These are phyloP conservation scores for Colletotrichum sp. DNA, from an alignment of 2,329 filamentous ascomycete species.

Conservation along the genomic window DNA sequence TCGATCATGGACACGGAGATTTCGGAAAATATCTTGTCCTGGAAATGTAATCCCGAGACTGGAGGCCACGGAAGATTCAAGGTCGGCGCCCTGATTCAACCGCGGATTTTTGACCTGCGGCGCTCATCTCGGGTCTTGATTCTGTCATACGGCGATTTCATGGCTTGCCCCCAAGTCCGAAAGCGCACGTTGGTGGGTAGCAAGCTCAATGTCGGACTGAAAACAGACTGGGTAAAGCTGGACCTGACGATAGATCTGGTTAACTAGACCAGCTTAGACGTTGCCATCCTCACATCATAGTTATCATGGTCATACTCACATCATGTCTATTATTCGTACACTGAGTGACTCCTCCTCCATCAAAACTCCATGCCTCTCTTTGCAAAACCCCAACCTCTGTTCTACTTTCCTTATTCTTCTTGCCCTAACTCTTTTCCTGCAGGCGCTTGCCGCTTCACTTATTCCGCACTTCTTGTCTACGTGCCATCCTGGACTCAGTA, in stretches of 20 bases:
- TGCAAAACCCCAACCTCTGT: neutral
- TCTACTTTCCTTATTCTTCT: fast-evolving
- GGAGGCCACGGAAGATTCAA: neutral
- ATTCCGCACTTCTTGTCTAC: too few species aligned
- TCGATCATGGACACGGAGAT: neutral
- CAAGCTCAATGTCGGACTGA: neutral
- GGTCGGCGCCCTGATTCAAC: neutral
- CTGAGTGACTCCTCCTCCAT: neutral
- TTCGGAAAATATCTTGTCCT: neutral
- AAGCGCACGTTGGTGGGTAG: neutral
- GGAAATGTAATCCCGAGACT: neutral
- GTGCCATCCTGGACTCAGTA: too few species aligned
- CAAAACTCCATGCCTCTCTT: neutral
- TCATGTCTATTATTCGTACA: fast-evolving
- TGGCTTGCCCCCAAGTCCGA: neutral
- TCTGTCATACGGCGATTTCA: neutral
- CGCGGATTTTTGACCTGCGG: neutral
- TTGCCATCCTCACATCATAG: neutral
- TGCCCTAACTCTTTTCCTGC: fast-evolving
- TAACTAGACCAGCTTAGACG: fast-evolving
- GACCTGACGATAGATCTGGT: fast-evolving
- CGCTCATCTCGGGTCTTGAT: neutral
- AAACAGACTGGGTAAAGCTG: neutral
- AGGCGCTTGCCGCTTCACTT: neutral
- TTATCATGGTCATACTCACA: neutral